Base-by-base conservation (phyloP, 129 eudicot genomes). In the Artemisia argyi region DNA sequence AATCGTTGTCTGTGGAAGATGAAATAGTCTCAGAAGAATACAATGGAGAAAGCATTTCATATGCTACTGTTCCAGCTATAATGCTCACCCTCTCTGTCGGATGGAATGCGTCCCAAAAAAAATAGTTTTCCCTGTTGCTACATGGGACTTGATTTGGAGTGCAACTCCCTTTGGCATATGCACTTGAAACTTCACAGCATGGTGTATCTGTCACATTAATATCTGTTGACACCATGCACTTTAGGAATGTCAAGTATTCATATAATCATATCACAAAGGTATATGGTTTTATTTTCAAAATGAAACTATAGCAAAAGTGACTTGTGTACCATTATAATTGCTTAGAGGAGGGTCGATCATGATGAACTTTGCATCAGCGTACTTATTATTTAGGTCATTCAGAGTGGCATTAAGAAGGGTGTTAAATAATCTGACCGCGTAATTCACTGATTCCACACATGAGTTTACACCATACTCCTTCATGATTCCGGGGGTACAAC, bases 401-500 rank as follows among this genome's bases (percentile, higher is more conserved):
- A 82, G 14, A 10, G 82, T 66, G 1, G 49, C 15, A 16, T 15
- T 52, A 11, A 81, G 81, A 61, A 55, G 74, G 0, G 57, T 10
- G 58, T 85, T 85, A 72, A 85, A 85, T 48, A 73, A n/a, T 65
- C 9, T 4, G 51, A 64, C n/a, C 2, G 80, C 84, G 7, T 3
- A 18, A 57, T 73, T 82, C 48, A 85, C 75, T n/a, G 11, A 28
- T 4, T 79, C 78, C 24, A 72, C 78, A 20, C 86, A 85, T 22
- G 80, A 14, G 60, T 75, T 60, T 19, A 48, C 11, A 11, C 73
- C 78, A 64, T 71, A 66, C 7, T 2, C 53, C 1, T 48, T 15
- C 65, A 82, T 65, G 13, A 75, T 73, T 47, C 51, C 80, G 4
- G 81, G 84, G 17, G 73, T 56, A 26, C 89, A 85, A 17, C 82